Percentiles rank a stretch among this genome's conserved stretches.
These are phyloP conservation scores for Lepidium sativum DNA, from an alignment of 345 rosid genomes.

Conservation along the genomic window DNA sequence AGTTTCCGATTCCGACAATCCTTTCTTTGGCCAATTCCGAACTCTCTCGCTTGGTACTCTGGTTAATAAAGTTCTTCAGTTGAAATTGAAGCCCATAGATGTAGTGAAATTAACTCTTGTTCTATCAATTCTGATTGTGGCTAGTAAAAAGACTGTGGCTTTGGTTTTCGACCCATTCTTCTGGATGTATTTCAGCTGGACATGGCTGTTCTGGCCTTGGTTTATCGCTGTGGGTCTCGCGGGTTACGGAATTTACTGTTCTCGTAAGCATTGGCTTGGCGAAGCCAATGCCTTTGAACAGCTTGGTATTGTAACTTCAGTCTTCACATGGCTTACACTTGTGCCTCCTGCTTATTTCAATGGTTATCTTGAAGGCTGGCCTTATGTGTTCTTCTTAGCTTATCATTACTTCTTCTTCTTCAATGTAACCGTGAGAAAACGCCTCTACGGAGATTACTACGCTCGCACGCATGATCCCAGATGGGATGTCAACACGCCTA, in stretches of 20 bases:
- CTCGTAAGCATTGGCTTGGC: conserved; percentile 48
- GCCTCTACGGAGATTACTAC: conserved; percentile 70
- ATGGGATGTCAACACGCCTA: conserved; percentile 66
- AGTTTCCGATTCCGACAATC: conserved; percentile 28
- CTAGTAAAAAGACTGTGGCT: conserved; percentile 46
- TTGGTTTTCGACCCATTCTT: conserved; percentile 59
- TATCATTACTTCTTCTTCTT: conserved; percentile 89
- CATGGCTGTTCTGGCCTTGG: conserved; percentile 97
- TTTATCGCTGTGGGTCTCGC: conserved; percentile 51
- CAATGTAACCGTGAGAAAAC: conserved; percentile 65
- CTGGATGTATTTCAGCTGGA: conserved; percentile 93
- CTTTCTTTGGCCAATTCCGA: conserved; percentile 36
- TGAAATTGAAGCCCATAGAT: conserved; percentile 47
- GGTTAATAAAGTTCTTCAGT: conserved; percentile 25
- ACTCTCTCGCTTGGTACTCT: conserved; percentile 36
- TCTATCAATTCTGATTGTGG: conserved; percentile 45
- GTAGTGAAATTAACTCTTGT: conserved; percentile 49
- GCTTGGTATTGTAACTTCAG: conserved; percentile 59
- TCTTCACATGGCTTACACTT: conserved; percentile 77
- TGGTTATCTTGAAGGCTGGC: conserved; percentile 91
- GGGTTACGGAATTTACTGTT: conserved; percentile 50
- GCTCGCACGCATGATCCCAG: conserved; percentile 59
- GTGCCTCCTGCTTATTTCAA: conserved; percentile 78
- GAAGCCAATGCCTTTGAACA: conserved; percentile 70
- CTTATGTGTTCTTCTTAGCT: conserved; percentile 71